Evolutionary conservation across 75 land plant species (phyloP).

Genomic region (Cryptomeria japonica): DNA sequence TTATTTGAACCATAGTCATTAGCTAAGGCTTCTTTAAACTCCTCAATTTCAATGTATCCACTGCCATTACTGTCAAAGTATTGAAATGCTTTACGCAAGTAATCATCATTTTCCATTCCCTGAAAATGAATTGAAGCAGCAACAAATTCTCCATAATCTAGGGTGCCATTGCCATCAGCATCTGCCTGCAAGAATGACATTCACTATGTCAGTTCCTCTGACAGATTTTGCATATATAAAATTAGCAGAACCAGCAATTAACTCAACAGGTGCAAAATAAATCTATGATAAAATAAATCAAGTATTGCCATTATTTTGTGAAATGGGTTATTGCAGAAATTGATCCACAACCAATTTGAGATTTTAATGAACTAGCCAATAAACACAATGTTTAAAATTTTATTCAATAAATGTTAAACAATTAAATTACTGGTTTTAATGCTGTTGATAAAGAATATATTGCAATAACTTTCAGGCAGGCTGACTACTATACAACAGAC

Average conservation of each 20-base stretch:
- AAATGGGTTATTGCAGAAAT: not conserved
- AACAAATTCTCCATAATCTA: conserved; percentile 54
- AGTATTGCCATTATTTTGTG: not conserved
- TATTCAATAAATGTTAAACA: not conserved
- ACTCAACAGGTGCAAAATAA: not conserved
- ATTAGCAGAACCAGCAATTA: not conserved
- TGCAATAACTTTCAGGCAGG: too few relatives aligned
- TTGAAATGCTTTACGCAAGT: conserved; percentile 51
- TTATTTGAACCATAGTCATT: conserved; percentile 35
- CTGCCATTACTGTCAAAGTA: conserved; percentile 56
- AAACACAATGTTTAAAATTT: not conserved
- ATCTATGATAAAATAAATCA: not conserved
- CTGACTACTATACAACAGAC: too few relatives aligned
- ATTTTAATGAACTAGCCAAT: not conserved
- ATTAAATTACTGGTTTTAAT: not conserved
- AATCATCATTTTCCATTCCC: conserved; percentile 67
- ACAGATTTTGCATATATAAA: not conserved
- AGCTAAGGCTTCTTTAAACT: conserved; percentile 48
- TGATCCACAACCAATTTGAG: too few relatives aligned
- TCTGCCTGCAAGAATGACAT: conserved; percentile 33
- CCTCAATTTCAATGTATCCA: conserved; percentile 61
- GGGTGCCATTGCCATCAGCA: conserved; percentile 37
- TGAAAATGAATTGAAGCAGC: conserved; percentile 47
- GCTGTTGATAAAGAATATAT: too few relatives aligned
- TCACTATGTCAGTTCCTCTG: not conserved